phyloP scores from a whole-genome alignment of 2,329 filamentous ascomycete species.

The Endoconidiophora polonica region DNA sequence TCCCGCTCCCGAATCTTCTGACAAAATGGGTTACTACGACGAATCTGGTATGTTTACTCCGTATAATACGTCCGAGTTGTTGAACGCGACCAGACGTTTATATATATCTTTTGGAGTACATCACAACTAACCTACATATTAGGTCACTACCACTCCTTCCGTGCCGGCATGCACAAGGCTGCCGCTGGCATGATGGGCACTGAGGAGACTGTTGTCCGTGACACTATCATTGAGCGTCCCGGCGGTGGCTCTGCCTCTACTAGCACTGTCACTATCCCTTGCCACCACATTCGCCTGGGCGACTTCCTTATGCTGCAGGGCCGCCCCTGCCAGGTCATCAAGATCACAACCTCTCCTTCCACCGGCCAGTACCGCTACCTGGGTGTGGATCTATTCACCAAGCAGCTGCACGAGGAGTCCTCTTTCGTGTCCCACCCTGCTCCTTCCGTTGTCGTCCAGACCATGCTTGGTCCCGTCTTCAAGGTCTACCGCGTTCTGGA shows the following conservation, averaged over 20 bases:
- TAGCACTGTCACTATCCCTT: slow-evolving; percentile 94
- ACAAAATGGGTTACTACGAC: slow-evolving; percentile 50
- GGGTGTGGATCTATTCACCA: slow-evolving; percentile 99
- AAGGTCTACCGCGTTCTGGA: slow-evolving; percentile 99
- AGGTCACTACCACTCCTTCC: slow-evolving; percentile 45
- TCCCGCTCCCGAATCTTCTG: slow-evolving; percentile 18
- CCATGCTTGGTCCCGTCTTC: slow-evolving; percentile 98
- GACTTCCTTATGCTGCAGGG: slow-evolving; percentile 98
- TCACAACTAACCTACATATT: slow-evolving; percentile 10
- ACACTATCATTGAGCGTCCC: slow-evolving; percentile 22
- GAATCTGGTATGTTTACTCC: slow-evolving; percentile 33
- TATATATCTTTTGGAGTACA: not conserved
- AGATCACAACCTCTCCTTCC: slow-evolving; percentile 93
- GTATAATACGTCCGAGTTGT: not conserved
- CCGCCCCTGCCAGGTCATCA: slow-evolving; percentile 98
- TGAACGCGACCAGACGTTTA: not conserved
- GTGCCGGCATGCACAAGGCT: slow-evolving; percentile 38
- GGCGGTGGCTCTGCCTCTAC: slow-evolving; percentile 25
- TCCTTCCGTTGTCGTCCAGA: slow-evolving; percentile 94
- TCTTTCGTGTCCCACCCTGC: slow-evolving; percentile 94
- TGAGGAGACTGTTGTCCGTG: slow-evolving; percentile 29
- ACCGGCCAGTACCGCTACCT: slow-evolving; percentile 99
- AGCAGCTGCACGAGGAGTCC: slow-evolving; percentile 97
- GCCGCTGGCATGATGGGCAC: slow-evolving; percentile 37
- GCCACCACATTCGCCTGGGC: slow-evolving; percentile 98